phyloP scores from a whole-genome alignment of 176 grass and related monocot species.

The Neostapfia colusana region DNA sequence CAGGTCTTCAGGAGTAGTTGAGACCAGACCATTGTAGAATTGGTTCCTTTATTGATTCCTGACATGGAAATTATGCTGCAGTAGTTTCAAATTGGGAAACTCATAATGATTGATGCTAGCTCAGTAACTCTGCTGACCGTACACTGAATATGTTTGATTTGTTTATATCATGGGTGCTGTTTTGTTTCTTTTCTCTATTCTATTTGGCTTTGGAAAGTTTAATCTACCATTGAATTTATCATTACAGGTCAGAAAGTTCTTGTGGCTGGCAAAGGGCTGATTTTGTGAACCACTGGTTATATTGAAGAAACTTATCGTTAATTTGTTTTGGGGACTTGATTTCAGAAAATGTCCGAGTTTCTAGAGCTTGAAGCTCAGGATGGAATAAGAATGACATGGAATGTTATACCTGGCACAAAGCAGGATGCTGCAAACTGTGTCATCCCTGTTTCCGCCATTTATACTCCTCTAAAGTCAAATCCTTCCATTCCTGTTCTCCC shows the following conservation, averaged over 20 bases:
- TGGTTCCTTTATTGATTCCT: not conserved
- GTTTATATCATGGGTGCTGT: not conserved
- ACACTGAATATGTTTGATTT: not conserved
- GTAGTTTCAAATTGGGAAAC: constrained; percentile 15
- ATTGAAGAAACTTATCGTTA: not conserved
- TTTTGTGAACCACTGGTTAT: no score
- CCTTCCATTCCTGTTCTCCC: constrained; percentile 61
- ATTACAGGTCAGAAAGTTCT: no score
- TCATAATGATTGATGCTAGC: not conserved
- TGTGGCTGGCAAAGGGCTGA: no score
- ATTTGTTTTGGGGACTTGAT: not conserved
- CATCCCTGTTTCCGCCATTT: constrained; percentile 70
- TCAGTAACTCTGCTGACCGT: not conserved
- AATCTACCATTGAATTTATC: constrained; percentile 1
- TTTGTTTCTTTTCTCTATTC: not conserved
- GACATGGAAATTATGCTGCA: not conserved
- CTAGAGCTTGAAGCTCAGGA: constrained; percentile 80
- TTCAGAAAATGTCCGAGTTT: constrained; percentile 79
- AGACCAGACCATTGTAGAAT: not conserved
- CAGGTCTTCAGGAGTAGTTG: not conserved
- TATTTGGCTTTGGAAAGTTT: not conserved
- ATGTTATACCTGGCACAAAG: constrained; percentile 83
- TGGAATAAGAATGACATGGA: constrained; percentile 95
- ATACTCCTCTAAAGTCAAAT: constrained; percentile 80
- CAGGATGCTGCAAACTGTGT: constrained; percentile 66